These are phyloP conservation scores for Triticum turgidum DNA, from an alignment of 176 grass and related monocot species.

Conservation along the genomic window DNA sequence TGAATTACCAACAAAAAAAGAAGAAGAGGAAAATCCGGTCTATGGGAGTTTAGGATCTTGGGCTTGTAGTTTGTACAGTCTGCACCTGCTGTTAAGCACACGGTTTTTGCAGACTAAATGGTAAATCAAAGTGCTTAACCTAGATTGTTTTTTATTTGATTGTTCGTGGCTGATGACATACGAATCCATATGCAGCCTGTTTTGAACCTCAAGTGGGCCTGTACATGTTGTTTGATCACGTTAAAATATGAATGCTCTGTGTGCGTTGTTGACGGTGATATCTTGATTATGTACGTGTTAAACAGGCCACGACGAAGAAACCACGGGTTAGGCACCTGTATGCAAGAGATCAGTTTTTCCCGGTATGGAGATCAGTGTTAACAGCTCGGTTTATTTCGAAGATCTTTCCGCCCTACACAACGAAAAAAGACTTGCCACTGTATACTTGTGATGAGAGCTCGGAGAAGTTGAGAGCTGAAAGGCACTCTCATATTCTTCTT, in stretches of 20 bases:
- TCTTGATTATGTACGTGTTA: not conserved
- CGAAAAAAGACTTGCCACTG: not conserved
- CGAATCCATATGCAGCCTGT: no score
- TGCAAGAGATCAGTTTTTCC: slow-evolving; percentile 4
- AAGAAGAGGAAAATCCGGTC: not conserved
- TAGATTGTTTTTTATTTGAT: no score
- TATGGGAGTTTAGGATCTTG: no score
- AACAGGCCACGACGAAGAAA: not conserved
- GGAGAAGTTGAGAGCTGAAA: not conserved
- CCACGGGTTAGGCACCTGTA: not conserved
- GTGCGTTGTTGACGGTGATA: not conserved
- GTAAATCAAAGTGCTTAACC: no score
- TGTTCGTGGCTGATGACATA: no score
- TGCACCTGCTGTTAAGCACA: not conserved
- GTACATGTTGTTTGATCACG: no score
- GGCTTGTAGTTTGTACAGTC: not conserved
- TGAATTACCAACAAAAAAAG: not conserved
- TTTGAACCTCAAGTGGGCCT: no score
- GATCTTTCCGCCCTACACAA: not conserved
- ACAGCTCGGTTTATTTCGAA: not conserved
- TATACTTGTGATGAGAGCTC: not conserved
- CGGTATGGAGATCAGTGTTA: not conserved
- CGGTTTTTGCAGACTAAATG: no score
- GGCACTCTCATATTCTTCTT: not conserved
- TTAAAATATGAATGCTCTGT: no score